Evolutionary conservation across 2,329 filamentous ascomycete genomes (phyloP), one percentile per base, ranked within the genome.

Genomic region (Gnomoniopsis smithogilvyi): DNA sequence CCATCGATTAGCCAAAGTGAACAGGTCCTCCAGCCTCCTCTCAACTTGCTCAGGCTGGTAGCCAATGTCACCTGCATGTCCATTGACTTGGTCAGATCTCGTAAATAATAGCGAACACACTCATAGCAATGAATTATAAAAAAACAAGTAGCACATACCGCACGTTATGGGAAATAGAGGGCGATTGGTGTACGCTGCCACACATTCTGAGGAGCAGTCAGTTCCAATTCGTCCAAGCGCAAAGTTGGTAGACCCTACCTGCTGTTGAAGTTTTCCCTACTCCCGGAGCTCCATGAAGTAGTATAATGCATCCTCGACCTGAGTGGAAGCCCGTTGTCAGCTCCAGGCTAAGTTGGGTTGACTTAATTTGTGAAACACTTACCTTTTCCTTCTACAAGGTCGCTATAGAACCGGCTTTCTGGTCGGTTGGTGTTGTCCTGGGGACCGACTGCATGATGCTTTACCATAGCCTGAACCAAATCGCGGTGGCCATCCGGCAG

Each of bases 371-470:
- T 4, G n/a, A 8, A n/a, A 2, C 3, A 17, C 11, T 3, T 57
- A 67, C 68, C 68, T 62, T 70, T 72, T 11, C 69, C 69, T 17
- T 57, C 59, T 2, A 72, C 68, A 6, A 71, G 58, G 26, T 71
- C 69, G 45, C 69, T 62, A n/a, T 66, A 63, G 6, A 64, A 33
- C 6, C 43, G 47, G 34, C 11, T 17, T 26, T 50, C 17, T 12
- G 24, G 24, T 8, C 33, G 30, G 47, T 24, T 33, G 22, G 58
- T 41, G 2, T 21, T 38, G 21, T 51, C 2, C 36, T 49, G 49
- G 17, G 30, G 45, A 14, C 51, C 19, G 46, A 55, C 45, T 53
- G 55, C 38, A 33, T 72, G 66, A 6, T 61, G 68, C 43, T 69
- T 65, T 3, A 70, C 67, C 52, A 72, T 66, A 1, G 68, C 67